Evolutionary conservation across 2,329 filamentous ascomycete species (phyloP), one percentile per base, ranked within the genome.

Genomic region (Clonostachys chloroleuca): DNA sequence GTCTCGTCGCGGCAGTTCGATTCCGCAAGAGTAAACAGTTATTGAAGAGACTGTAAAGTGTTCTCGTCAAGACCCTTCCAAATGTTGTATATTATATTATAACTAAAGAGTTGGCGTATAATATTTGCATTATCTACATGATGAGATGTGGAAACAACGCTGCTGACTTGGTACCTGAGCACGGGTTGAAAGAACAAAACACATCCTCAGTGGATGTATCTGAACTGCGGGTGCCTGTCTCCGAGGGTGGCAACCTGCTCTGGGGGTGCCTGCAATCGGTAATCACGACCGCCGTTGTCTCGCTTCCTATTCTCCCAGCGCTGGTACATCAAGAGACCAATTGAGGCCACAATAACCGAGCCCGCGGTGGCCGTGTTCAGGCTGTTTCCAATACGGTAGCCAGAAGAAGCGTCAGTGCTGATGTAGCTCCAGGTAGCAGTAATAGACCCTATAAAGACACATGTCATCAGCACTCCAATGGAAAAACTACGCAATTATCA

Each of bases 1-100:
- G 60, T 4, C 59, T 77, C 34, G 67, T 77, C 14, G 59, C 59
- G 33, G 48, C 65, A 35, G 69, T 74, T 42, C 67, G 75, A 10
- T 54, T 78, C 42, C 70, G 66, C 47, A 65, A 63, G 50, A 64
- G 65, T 16, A 67, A 67, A 43, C 62, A 54, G 48, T 70, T 67
- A 52, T 10, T 30, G 24, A 30, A 30, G 24, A 30, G 24, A 10
- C 8, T 30, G 24, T 30, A 30, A 9, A 3, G 3, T 30, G 24
- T 9, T 30, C 8, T 8, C 7, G 24, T 10, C 24, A 4, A 30
- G 24, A 5, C 9, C 10, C 24, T 10, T 30, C 9, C 8, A 30
- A 30, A 8, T 9, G 3, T 30, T 30, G 8, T 9, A 30, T 30
- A 18, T 18, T 5, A 18, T 10, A 4, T 10, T 30, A 30, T 30